Evolutionary conservation across 352 stramenopile species (phyloP).

Genomic region (Globisporangium radiosum): DNA sequence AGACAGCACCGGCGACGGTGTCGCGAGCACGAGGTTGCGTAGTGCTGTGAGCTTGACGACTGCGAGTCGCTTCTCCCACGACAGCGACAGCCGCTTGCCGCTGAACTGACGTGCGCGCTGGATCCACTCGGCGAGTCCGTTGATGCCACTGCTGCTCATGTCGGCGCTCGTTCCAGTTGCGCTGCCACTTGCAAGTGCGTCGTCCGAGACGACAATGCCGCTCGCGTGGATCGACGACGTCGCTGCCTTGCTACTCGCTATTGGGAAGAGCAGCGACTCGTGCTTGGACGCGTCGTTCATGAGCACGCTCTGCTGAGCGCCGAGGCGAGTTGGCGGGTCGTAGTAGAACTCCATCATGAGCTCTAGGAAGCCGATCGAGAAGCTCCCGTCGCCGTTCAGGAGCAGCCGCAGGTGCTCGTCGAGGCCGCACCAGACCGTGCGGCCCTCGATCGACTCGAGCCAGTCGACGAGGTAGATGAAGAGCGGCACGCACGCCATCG

Average conservation of each 20-base stretch:
- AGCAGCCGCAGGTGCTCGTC: constrained; percentile 70
- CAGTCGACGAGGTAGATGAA: constrained; percentile 75
- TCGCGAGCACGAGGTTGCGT: constrained; percentile 38
- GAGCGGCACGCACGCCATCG: constrained; percentile 53
- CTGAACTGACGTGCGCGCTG: constrained; percentile 57
- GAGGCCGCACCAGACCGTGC: constrained; percentile 79
- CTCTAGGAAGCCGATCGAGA: constrained; percentile 63
- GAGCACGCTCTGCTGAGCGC: constrained; percentile 73
- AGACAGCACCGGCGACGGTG: not conserved
- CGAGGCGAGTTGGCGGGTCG: constrained; percentile 45
- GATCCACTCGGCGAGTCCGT: constrained; percentile 56
- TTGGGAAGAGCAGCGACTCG: constrained; percentile 66
- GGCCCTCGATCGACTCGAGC: constrained; percentile 74
- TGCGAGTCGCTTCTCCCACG: constrained; percentile 68
- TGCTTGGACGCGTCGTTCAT: constrained; percentile 82
- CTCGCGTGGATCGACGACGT: constrained; percentile 31
- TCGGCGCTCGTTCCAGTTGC: constrained; percentile 18
- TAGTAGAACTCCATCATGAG: constrained; percentile 87
- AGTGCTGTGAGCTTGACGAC: constrained; percentile 62
- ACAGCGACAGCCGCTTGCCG: constrained; percentile 55
- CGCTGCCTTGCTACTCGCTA: constrained; percentile 23
- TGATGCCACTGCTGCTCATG: constrained; percentile 14
- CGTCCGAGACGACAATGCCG: constrained; percentile 39
- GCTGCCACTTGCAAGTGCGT: constrained; percentile 25
- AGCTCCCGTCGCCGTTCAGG: constrained; percentile 65